A percentile compares a stretch with the other conserved stretches of the same genome.
Conservation (phyloP, 2,329 filamentous ascomycete genomes). For the Tolypocladium paradoxum region DNA sequence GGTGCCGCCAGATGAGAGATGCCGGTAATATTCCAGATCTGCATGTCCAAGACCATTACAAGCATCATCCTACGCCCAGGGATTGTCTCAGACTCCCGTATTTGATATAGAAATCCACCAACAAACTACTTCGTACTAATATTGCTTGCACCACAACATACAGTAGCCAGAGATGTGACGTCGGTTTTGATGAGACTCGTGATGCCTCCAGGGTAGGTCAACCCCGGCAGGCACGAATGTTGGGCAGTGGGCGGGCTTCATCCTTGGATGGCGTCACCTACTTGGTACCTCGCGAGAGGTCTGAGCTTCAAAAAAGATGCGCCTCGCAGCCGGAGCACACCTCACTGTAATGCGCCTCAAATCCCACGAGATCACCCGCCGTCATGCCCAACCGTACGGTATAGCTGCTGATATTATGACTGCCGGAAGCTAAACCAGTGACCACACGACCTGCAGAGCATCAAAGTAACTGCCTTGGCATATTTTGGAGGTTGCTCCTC, state of each 20-base stretch:
- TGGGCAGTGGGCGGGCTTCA: neutral
- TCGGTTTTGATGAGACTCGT: neutral
- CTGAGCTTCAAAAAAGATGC: neutral
- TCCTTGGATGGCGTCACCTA: neutral
- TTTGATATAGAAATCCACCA: too few species aligned
- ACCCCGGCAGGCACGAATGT: neutral
- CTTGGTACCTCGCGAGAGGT: neutral
- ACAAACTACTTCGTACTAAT: too few species aligned
- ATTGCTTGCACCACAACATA: too few species aligned
- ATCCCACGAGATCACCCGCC: neutral
- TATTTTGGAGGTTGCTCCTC: neutral
- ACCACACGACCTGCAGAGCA: neutral
- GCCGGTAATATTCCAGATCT: too few species aligned
- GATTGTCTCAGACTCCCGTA: neutral
- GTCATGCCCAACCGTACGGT: neutral
- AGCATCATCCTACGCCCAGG: neutral
- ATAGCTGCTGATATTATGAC: neutral
- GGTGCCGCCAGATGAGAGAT: neutral
- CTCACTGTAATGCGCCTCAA: neutral
- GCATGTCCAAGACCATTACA: neutral
- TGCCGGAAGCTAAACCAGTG: neutral
- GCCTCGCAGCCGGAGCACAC: neutral
- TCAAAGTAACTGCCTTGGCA: too few species aligned
- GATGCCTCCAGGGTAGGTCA: neutral
- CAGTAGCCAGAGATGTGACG: neutral